A percentile compares a stretch with the other conserved stretches of the same genome.
phyloP scores from a whole-genome alignment of 2,329 filamentous ascomycete species.

The Grosmannia clavigera region DNA sequence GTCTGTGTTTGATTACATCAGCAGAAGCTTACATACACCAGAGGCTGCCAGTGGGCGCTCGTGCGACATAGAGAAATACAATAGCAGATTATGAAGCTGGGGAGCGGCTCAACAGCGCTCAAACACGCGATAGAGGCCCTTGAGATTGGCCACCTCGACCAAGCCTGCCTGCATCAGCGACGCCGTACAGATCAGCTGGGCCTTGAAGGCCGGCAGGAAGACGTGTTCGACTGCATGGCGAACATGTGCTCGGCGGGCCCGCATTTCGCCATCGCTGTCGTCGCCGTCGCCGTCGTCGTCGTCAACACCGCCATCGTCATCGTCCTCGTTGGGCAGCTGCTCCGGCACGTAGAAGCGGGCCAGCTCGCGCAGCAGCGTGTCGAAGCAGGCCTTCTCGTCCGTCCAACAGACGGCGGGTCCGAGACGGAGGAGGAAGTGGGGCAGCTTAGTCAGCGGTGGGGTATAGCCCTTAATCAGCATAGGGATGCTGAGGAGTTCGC shows the following conservation, averaged over 20 bases:
- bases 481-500: conserved; percentile 67
- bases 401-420: conserved; percentile 83
- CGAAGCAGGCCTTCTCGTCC: conserved; percentile 75
- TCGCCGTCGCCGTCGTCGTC: conserved; percentile 14
- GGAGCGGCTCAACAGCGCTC: conserved; percentile 59
- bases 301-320: conserved; percentile 3
- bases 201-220: conserved; percentile 80
- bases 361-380: conserved; percentile 71
- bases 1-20: neutral
- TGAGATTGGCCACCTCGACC: conserved; percentile 80
- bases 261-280: conserved; percentile 33
- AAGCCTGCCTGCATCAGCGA: conserved; percentile 61
- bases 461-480: conserved; percentile 81
- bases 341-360: conserved; percentile 88
- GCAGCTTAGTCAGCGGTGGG: conserved; percentile 75
- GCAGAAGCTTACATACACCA: too few species aligned
- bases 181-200: conserved; percentile 70
- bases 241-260: conserved; percentile 55
- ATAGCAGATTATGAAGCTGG: too few species aligned
- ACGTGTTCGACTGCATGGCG: conserved; percentile 67
- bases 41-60: too few species aligned
- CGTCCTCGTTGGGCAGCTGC: conserved; percentile 43
- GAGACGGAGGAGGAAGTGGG: conserved; percentile 73
- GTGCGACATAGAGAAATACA: too few species aligned
- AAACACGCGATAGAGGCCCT: conserved; percentile 88